Evolutionary conservation across 345 rosid species (phyloP).

Genomic region (Citrus maxima): DNA sequence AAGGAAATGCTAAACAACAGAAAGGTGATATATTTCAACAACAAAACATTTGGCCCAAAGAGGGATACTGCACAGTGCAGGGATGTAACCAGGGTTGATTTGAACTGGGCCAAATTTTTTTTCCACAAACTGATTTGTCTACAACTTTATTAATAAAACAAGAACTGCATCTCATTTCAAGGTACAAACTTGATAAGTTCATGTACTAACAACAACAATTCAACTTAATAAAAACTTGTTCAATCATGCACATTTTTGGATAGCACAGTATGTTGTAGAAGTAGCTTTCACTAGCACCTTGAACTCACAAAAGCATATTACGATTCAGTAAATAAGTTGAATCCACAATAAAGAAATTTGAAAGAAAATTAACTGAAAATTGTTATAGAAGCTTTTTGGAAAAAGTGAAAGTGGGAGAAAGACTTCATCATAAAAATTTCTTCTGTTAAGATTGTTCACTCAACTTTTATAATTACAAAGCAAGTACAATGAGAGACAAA

Average conservation of each 20-base stretch:
- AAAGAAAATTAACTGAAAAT: neutral
- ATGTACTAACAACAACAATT: neutral
- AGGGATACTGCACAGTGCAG: neutral
- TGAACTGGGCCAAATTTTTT: neutral
- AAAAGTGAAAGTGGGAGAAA: neutral
- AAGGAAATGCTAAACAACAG: neutral
- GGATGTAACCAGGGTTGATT: neutral
- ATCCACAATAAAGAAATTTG: neutral
- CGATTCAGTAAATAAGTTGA: neutral
- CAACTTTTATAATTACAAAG: neutral
- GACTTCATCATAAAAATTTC: neutral
- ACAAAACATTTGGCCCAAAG: neutral
- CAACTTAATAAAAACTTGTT: neutral
- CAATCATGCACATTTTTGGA: too few species aligned
- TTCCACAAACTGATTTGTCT: neutral
- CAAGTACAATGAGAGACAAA: neutral
- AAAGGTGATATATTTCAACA: neutral
- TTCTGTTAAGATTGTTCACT: neutral
- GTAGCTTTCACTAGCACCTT: neutral
- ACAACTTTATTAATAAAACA: neutral
- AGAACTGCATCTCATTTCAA: neutral
- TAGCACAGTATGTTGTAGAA: neutral
- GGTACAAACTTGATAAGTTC: neutral
- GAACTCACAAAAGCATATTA: neutral
- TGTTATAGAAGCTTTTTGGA: neutral